Conservation (phyloP, 805 yeast genomes). For the Cyberlindnera veronae region DNA sequence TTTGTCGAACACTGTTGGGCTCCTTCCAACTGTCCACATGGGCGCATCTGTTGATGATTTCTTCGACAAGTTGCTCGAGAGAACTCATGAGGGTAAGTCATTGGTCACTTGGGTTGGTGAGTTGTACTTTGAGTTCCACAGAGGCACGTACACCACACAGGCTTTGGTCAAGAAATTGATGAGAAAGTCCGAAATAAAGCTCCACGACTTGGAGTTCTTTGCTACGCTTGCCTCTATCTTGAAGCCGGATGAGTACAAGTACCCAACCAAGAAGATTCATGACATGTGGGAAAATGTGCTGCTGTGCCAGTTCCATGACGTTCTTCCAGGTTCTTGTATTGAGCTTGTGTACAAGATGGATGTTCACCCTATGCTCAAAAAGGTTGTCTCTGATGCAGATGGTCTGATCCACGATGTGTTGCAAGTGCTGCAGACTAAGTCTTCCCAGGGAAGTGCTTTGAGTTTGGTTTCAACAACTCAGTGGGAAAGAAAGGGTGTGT, state of each 20-base stretch:
- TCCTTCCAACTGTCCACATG: conserved; percentile 75
- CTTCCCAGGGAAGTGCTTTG: conserved; percentile 22
- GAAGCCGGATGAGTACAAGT: conserved; percentile 47
- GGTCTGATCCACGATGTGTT: conserved; percentile 45
- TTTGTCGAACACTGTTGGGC: conserved; percentile 72
- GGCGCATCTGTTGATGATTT: conserved; percentile 76
- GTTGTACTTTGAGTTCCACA: conserved; percentile 88
- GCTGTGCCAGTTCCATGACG: conserved; percentile 94
- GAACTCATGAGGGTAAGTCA: conserved; percentile 59
- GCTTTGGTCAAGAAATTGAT: conserved; percentile 79
- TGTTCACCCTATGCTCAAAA: conserved; percentile 72
- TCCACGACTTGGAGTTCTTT: conserved; percentile 82
- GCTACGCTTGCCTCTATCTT: conserved; percentile 69
- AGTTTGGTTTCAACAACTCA: conserved; percentile 52
- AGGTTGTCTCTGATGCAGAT: conserved; percentile 51
- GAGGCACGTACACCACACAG: conserved; percentile 96
- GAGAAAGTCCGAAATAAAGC: conserved; percentile 68
- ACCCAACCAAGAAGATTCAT: conserved; percentile 69
- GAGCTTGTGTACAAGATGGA: conserved; percentile 89
- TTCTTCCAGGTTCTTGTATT: conserved; percentile 95
- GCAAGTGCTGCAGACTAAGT: conserved; percentile 12
- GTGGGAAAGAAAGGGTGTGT: conserved; percentile 51
- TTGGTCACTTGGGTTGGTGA: conserved; percentile 93
- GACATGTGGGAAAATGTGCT: conserved; percentile 84
- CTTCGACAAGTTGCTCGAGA: conserved; percentile 59